Evolutionary conservation across 73 alveolate genomes (phyloP).

Genomic region (Vitrella brassicaformis): DNA sequence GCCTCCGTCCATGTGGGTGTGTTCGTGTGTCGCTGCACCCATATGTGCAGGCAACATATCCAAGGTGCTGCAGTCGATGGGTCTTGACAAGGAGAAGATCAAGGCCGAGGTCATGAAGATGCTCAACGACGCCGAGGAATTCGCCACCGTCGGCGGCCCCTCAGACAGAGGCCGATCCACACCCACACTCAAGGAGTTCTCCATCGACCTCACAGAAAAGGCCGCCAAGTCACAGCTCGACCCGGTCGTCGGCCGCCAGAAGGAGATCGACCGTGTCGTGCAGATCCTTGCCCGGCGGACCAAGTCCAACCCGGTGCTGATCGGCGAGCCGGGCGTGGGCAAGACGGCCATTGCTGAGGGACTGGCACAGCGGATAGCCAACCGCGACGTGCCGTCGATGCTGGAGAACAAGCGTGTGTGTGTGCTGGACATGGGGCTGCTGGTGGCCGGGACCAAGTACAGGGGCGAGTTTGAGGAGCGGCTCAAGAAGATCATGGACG

Average conservation of each 20-base stretch:
- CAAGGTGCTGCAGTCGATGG: too few species aligned
- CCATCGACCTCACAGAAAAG: not conserved
- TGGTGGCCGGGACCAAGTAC: conserved; percentile 30
- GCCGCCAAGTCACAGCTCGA: not conserved
- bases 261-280: conserved; percentile 26
- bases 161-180: too few species aligned
- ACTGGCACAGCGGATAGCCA: conserved; percentile 26
- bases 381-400: conserved; percentile 31
- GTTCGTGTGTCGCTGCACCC: too few species aligned
- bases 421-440: conserved; percentile 21
- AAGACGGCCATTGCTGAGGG: conserved; percentile 40
- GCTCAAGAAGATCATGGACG: conserved; percentile 23
- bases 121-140: too few species aligned
- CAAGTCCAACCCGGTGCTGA: conserved; percentile 27
- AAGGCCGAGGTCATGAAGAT: too few species aligned
- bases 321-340: conserved; percentile 41
- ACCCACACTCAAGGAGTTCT: not conserved
- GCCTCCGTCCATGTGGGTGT: too few species aligned
- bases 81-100: too few species aligned
- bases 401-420: conserved; percentile 13
- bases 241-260: not conserved
- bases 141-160: too few species aligned
- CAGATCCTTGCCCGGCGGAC: conserved; percentile 28
- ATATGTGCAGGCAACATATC: too few species aligned
- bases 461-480: conserved; percentile 40